A percentile compares a stretch with the other conserved stretches of the same genome.
phyloP scores from a whole-genome alignment of 495 filamentous ascomycete species.

The Tuber indicum region DNA sequence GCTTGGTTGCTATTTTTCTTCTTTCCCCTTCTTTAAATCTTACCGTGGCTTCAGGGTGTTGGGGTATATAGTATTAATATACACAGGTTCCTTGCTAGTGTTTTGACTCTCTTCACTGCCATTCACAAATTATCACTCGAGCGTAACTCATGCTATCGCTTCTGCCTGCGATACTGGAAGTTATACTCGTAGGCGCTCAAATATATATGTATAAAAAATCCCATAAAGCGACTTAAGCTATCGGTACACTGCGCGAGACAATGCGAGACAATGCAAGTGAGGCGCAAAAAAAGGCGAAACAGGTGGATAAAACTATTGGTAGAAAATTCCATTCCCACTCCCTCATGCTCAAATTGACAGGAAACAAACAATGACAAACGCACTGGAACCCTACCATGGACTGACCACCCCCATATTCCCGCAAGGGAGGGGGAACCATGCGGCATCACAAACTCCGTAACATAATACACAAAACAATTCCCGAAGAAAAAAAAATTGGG shows the following conservation, averaged over 20 bases:
- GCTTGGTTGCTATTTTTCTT: background rate
- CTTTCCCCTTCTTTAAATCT: background rate
- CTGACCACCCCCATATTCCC: background rate
- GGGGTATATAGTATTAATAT: conserved; percentile 2
- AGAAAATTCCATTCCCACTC: background rate
- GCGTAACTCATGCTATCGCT: background rate
- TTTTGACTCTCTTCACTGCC: background rate
- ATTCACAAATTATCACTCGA: background rate
- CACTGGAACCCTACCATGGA: background rate
- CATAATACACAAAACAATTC: background rate
- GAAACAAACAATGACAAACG: background rate
- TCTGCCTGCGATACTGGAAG: background rate
- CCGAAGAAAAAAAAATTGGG: too few relatives aligned
- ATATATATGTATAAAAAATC: background rate
- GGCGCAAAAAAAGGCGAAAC: background rate
- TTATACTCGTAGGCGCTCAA: background rate
- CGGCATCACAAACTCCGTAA: background rate
- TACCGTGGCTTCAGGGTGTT: background rate
- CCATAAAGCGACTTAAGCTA: background rate
- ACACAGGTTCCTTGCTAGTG: background rate
- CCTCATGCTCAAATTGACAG: background rate
- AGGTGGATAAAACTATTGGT: background rate
- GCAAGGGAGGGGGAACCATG: background rate
- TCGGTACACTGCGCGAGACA: background rate
- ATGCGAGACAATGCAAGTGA: background rate